A percentile compares a stretch with the other conserved stretches of the same genome.
Conservation (phyloP, 495 filamentous ascomycete genomes). For the Podospora appendiculata region DNA sequence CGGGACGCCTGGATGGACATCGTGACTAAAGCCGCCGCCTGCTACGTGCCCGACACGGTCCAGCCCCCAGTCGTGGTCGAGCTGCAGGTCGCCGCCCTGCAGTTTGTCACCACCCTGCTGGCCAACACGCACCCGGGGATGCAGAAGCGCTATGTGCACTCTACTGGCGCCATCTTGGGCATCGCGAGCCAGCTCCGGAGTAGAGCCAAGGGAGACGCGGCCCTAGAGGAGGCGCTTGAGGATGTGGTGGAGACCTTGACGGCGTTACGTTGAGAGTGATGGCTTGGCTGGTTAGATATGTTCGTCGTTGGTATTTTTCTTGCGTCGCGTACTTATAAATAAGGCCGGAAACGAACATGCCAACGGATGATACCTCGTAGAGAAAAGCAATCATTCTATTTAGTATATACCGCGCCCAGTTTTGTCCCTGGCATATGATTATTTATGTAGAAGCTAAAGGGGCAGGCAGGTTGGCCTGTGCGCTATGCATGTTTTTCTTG, state of each 20-base stretch:
- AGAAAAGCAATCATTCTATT: too few species aligned
- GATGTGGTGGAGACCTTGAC: conserved; percentile 17
- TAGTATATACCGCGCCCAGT: too few species aligned
- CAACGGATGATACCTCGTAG: too few species aligned
- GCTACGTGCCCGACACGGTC: conserved; percentile 17
- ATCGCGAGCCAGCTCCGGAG: conserved; percentile 26
- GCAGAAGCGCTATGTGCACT: conserved; percentile 37
- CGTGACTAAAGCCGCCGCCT: conserved; percentile 30
- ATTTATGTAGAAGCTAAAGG: too few species aligned
- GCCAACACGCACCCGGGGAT: conserved; percentile 34
- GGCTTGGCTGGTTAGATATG: too few species aligned
- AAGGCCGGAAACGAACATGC: too few species aligned
- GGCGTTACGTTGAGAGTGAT: conserved; percentile 5
- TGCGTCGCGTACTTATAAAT: too few species aligned
- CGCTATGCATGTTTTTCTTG: too few species aligned
- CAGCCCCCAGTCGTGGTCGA: conserved; percentile 25
- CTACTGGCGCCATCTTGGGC: conserved; percentile 30
- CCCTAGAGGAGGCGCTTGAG: conserved; percentile 12
- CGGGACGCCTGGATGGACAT: conserved; percentile 43
- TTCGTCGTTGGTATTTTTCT: too few species aligned
- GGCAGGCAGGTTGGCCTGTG: too few species aligned
- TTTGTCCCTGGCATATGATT: too few species aligned
- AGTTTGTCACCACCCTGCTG: conserved; percentile 43
- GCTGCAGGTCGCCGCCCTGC: conserved; percentile 40
- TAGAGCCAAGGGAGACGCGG: conserved; percentile 10